Percentiles rank a stretch among this genome's conserved stretches.
Conservation (phyloP, 805 yeast species). For the Lipomyces yamanashiensis region DNA sequence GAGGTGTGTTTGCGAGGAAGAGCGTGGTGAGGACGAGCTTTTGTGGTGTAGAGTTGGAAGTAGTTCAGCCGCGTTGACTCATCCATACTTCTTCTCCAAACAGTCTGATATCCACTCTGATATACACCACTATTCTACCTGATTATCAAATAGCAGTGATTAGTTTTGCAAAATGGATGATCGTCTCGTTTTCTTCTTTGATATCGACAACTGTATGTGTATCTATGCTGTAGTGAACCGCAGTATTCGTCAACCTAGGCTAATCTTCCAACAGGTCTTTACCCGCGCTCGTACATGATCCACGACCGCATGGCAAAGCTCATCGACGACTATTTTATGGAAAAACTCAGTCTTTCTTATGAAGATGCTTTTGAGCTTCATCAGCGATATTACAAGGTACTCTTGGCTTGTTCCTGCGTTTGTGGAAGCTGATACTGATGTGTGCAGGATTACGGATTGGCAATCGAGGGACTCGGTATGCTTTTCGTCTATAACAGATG, state of each 20-base stretch:
- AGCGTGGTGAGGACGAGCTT: too few relatives aligned
- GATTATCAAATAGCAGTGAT: neutral
- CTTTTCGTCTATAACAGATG: neutral
- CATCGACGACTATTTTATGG: conserved; percentile 80
- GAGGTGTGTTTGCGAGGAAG: too few relatives aligned
- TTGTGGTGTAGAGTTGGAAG: too few relatives aligned
- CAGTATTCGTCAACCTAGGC: neutral
- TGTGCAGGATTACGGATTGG: conserved; percentile 78
- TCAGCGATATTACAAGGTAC: conserved; percentile 63
- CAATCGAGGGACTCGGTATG: conserved; percentile 76
- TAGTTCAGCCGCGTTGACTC: too few relatives aligned
- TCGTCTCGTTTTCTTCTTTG: conserved; percentile 68
- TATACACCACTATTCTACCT: neutral
- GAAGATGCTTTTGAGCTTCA: conserved; percentile 78
- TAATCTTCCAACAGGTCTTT: conserved; percentile 49
- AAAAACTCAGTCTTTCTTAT: conserved; percentile 61
- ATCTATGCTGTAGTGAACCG: neutral
- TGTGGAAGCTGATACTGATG: neutral
- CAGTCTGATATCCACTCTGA: neutral
- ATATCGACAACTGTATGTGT: conserved; percentile 79
- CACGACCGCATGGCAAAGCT: conserved; percentile 87
- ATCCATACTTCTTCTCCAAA: neutral
- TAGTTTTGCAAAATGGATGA: conserved; percentile 18
- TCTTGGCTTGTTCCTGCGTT: neutral
- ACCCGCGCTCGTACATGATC: conserved; percentile 71